Conservation (phyloP, 1,284 basidiomycete species). For the Puccinia brachypodii region DNA sequence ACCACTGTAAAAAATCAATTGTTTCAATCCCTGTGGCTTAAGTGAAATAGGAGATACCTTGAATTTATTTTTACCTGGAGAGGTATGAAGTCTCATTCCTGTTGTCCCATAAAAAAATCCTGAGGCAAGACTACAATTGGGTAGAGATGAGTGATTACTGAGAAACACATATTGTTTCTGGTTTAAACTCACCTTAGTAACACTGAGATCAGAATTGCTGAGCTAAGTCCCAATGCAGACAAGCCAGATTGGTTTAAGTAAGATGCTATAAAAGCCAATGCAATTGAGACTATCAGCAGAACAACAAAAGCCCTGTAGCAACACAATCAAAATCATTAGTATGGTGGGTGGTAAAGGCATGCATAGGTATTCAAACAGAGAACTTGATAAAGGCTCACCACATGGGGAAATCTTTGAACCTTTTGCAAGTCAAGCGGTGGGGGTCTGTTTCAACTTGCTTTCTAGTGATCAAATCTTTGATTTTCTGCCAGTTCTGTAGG, state of each 20-base stretch:
- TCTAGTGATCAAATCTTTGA: conserved; percentile 15
- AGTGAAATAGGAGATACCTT: not conserved
- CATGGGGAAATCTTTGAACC: conserved; percentile 42
- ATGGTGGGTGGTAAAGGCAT: not conserved
- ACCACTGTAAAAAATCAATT: conserved; percentile 9
- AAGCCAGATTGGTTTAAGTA: conserved; percentile 21
- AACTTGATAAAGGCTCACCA: conserved; percentile 25
- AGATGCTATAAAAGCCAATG: conserved; percentile 29
- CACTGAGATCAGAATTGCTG: conserved; percentile 33
- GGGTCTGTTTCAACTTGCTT: conserved; percentile 32
- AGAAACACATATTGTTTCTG: not conserved
- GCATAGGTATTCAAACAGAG: not conserved
- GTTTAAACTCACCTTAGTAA: conserved; percentile 25
- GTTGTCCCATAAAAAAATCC: conserved; percentile 46
- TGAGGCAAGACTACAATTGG: conserved; percentile 32
- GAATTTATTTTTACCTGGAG: conserved; percentile 20
- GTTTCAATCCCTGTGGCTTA: not conserved
- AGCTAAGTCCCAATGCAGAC: conserved; percentile 19
- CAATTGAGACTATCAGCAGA: conserved; percentile 20
- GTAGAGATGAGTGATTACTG: not conserved
- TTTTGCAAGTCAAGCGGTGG: conserved; percentile 29
- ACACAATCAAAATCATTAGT: not conserved
- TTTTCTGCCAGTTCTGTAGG: conserved; percentile 14
- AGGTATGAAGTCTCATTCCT: conserved; percentile 30
- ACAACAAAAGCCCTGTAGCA: conserved; percentile 34